Conservation (phyloP, 2,329 filamentous ascomycete genomes). For the Aschersonia sp. region DNA sequence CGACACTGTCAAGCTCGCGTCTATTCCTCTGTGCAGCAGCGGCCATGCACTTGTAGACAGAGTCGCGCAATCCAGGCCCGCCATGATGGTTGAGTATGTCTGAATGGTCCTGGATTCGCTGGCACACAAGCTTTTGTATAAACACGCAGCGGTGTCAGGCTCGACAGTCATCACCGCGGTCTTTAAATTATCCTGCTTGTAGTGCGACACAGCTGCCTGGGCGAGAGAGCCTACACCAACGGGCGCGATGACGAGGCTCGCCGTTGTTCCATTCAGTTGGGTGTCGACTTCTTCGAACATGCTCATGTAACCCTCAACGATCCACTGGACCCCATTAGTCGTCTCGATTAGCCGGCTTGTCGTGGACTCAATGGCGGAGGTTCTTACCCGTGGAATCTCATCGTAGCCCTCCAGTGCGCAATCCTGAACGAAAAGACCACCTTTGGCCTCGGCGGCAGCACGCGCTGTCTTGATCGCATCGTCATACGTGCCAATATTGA, state of each 20-base stretch:
- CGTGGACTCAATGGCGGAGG: no score
- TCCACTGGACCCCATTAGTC: conserved; percentile 32
- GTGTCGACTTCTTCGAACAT: conserved; percentile 55
- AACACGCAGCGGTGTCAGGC: conserved; percentile 47
- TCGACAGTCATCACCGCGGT: conserved; percentile 50
- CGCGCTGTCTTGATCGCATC: conserved; percentile 37
- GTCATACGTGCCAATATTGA: conserved; percentile 49
- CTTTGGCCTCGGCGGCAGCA: conserved; percentile 21
- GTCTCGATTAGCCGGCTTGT: no score
- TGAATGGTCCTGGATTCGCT: conserved; percentile 32
- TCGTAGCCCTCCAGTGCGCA: conserved; percentile 53
- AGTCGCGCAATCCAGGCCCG: conserved; percentile 59
- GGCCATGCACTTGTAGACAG: conserved; percentile 53
- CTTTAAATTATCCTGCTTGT: conserved; percentile 28
- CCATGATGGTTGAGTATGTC: conserved; percentile 56
- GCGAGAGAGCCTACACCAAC: conserved; percentile 63
- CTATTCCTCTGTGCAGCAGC: conserved; percentile 39
- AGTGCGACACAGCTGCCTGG: conserved; percentile 53
- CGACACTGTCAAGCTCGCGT: conserved; percentile 44
- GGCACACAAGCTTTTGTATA: conserved; percentile 35
- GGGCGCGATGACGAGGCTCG: conserved; percentile 42
- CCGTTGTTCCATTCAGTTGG: conserved; percentile 29
- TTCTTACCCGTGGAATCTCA: conserved; percentile 40
- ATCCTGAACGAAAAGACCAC: conserved; percentile 51
- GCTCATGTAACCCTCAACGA: conserved; percentile 64